phyloP scores from a whole-genome alignment of 2,329 filamentous ascomycete genomes.

The Paecilomyces fulvus region DNA sequence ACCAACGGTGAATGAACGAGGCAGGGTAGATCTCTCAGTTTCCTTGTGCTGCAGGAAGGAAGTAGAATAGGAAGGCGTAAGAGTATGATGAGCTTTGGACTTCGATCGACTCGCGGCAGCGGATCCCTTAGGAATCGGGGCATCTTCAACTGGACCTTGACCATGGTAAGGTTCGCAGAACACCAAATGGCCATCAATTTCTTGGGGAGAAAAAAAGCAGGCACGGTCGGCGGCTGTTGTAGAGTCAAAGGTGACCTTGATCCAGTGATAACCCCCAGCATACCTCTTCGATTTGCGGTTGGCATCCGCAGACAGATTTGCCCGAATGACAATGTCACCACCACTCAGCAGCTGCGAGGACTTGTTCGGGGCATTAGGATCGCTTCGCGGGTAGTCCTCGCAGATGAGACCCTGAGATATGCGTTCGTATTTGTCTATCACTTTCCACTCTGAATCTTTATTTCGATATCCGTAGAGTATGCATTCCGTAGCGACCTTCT shows the following conservation, averaged over 20 bases:
- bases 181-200: slow-evolving; percentile 61
- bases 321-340: slow-evolving; percentile 61
- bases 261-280: slow-evolving; percentile 83
- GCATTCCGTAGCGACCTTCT: slow-evolving; percentile 62
- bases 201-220: slow-evolving; percentile 61
- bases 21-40: slow-evolving; percentile 27
- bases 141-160: slow-evolving; percentile 55
- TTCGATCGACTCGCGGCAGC: slow-evolving; percentile 15
- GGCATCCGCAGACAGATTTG: slow-evolving; percentile 61
- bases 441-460: slow-evolving; percentile 66
- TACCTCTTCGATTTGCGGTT: slow-evolving; percentile 72
- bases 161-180: slow-evolving; percentile 63
- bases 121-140: slow-evolving; percentile 48
- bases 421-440: slow-evolving; percentile 79
- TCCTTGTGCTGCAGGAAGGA: slow-evolving; percentile 24
- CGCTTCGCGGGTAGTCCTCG: slow-evolving; percentile 84
- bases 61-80: slow-evolving; percentile 28
- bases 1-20: slow-evolving; percentile 32
- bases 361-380: slow-evolving; percentile 60
- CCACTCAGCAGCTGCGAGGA: slow-evolving; percentile 67
- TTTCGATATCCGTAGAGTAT: slow-evolving; percentile 75
- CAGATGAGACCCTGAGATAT: slow-evolving; percentile 73
- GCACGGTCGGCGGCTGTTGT: slow-evolving; percentile 62
- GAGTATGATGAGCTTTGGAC: slow-evolving; percentile 22
- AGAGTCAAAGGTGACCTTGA: slow-evolving; percentile 75